phyloP scores from a whole-genome alignment of 1,139 yeast genomes.

The Candida tetrigidarum region DNA sequence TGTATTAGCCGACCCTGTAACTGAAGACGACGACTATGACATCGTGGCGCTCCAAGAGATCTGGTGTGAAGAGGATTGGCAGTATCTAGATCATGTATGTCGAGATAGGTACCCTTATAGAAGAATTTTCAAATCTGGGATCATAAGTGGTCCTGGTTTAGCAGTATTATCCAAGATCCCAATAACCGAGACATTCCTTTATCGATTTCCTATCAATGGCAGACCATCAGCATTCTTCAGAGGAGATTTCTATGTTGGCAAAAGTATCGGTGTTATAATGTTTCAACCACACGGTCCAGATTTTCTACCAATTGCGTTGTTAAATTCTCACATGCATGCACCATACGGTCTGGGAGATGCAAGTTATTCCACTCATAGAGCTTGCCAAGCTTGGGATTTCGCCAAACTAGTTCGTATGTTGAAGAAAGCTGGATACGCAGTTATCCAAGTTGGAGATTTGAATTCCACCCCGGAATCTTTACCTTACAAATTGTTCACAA shows the following conservation, averaged over 20 bases:
- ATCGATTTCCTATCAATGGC: conserved; percentile 91
- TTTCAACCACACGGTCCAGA: conserved; percentile 54
- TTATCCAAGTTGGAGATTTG: conserved; percentile 89
- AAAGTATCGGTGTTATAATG: conserved; percentile 78
- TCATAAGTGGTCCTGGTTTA: conserved; percentile 91
- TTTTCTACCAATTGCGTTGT: conserved; percentile 66
- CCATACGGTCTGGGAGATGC: conserved; percentile 93
- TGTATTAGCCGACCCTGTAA: conserved; percentile 48
- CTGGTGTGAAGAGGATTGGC: conserved; percentile 90
- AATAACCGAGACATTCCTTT: conserved; percentile 74
- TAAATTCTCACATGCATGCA: conserved; percentile 97
- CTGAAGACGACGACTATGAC: conserved; percentile 61
- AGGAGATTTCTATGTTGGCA: conserved; percentile 99
- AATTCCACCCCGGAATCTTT: conserved; percentile 88
- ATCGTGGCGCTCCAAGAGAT: conserved; percentile 90
- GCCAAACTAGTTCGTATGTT: conserved; percentile 67
- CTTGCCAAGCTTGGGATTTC: conserved; percentile 98
- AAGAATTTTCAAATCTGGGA: conserved; percentile 80
- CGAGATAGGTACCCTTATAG: conserved; percentile 58
- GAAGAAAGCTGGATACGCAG: conserved; percentile 77
- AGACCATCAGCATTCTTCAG: conserved; percentile 91
- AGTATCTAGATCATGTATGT: conserved; percentile 55
- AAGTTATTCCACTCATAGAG: conserved; percentile 85
- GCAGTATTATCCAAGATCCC: conserved; percentile 86
- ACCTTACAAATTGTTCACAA: conserved; percentile 74